phyloP scores from a whole-genome alignment of 805 yeast species.

The Yarrowia sp. region DNA sequence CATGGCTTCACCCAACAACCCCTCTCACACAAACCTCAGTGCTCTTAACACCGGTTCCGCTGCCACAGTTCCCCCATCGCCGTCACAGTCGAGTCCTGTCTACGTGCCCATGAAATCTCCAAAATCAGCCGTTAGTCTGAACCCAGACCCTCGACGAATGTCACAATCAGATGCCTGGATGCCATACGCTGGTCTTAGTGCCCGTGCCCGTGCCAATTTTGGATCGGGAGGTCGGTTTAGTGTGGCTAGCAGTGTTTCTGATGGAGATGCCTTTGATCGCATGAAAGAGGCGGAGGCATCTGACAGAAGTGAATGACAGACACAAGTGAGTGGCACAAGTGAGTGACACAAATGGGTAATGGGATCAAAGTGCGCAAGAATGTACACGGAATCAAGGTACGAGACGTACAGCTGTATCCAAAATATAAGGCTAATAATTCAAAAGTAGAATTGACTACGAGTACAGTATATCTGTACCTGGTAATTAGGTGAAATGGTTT shows the following conservation, averaged over 20 bases:
- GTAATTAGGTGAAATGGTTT: no score
- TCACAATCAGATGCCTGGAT: constrained; percentile 23
- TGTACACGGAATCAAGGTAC: neutral
- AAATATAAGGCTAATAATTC: neutral
- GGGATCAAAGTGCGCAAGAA: neutral
- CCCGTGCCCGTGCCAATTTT: constrained; percentile 19
- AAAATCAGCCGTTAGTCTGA: constrained; percentile 7
- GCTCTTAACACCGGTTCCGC: neutral
- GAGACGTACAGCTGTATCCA: neutral
- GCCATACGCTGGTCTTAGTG: constrained; percentile 25
- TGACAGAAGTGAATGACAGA: neutral
- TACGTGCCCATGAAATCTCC: constrained; percentile 20
- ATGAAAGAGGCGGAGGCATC: constrained; percentile 13
- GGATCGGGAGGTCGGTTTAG: constrained; percentile 20
- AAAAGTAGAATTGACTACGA: neutral
- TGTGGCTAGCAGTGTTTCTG: constrained; percentile 3
- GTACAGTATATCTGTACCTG: neutral
- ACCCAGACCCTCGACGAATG: constrained; percentile 20
- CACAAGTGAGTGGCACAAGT: neutral
- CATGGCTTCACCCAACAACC: neutral
- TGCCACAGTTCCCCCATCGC: neutral
- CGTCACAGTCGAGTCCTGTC: constrained; percentile 13
- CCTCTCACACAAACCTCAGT: constrained; percentile 16
- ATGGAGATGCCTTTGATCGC: constrained; percentile 19
- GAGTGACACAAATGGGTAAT: no score